Percentiles rank a stretch among this genome's conserved stretches.
Evolutionary conservation across 148 eudicot genomes (phyloP).

Genomic region (Chenopodium suecicum): DNA sequence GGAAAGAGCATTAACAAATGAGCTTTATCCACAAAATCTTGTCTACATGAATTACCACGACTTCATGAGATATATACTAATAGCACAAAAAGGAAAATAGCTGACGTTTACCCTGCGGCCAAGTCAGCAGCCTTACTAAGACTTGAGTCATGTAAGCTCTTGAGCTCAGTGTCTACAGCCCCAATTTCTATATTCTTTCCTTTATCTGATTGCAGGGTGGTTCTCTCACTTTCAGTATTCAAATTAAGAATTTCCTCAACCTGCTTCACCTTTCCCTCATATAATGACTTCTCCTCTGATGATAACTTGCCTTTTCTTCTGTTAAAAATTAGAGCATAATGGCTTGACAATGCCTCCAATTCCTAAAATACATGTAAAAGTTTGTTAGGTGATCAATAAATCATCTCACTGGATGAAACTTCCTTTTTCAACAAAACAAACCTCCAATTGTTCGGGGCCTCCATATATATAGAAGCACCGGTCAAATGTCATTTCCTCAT

Average conservation of each 20-base stretch:
- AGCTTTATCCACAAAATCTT: not conserved
- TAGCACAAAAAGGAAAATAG: not conserved
- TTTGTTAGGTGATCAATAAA: not conserved
- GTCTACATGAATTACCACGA: not conserved
- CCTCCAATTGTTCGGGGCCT: conserved; percentile 97
- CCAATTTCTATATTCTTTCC: conserved; percentile 78
- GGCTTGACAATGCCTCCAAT: conserved; percentile 90
- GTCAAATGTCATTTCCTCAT: conserved; percentile 89
- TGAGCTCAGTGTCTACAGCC: conserved; percentile 61
- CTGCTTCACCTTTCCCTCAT: conserved; percentile 80
- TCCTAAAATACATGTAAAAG: conserved; percentile 47
- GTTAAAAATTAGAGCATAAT: conserved; percentile 75
- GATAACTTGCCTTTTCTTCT: conserved; percentile 79
- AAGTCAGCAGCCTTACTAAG: conserved; percentile 94
- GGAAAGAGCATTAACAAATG: not conserved
- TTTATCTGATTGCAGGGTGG: conserved; percentile 49
- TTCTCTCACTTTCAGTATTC: conserved; percentile 53
- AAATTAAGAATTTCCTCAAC: conserved; percentile 83
- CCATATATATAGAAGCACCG: conserved; percentile 96
- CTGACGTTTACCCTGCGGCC: conserved; percentile 82
- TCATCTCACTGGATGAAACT: not conserved
- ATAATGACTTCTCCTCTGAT: conserved; percentile 66
- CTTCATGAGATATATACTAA: not conserved
- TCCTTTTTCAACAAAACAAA: conserved; percentile 22
- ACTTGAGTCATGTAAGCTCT: conserved; percentile 74